Evolutionary conservation across 2,329 filamentous ascomycete species (phyloP), one percentile per base, ranked within the genome.

Genomic region (Cladosporium sp.): DNA sequence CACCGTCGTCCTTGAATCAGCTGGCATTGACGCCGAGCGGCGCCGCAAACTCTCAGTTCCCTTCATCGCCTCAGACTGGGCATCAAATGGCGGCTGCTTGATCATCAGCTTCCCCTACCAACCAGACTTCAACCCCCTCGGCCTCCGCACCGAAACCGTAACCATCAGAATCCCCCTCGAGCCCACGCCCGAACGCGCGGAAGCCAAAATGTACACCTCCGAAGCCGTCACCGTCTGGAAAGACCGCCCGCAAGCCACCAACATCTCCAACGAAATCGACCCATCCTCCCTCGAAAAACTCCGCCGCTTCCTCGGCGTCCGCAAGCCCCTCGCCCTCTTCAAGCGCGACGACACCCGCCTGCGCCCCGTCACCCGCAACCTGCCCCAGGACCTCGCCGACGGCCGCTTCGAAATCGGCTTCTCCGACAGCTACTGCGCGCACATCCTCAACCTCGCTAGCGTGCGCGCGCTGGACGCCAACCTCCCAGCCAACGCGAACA

Each of bases 401-500:
- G 83, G 83, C 0, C 81, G 86, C 63, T 80, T 84, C 1, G 73
- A 81, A 5, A 77, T 85, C 10, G 82, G 82, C 46, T 87, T 88
- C 64, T 82, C 85, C 56, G 86, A 89, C 65, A 81, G 81, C 42
- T 89, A 86, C 64, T 85, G 86, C 1, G 71, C 90, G 13, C 83
- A 87, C 58, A 70, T 90, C 40, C 69, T 88, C 48, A 87, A 81
- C 59, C 66, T 89, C 14, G 76, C 77, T 43, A 86, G 82, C 57
- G 73, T 89, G 18, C 77, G 78, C 45, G 77, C 82, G 45, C 74
- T 87, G 22, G 80, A 83, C 54, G 68, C 72, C 2, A 72, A 79
- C 43, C 74, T 87, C 7, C 74, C 77, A 1, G 77, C 76, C 58
- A 75, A 76, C 46, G 69, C 66, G 75, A 19, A 78, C 14, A 35